These are phyloP conservation scores for Eutypella sp. DNA, from an alignment of 2,329 filamentous ascomycete species.

Conservation along the genomic window DNA sequence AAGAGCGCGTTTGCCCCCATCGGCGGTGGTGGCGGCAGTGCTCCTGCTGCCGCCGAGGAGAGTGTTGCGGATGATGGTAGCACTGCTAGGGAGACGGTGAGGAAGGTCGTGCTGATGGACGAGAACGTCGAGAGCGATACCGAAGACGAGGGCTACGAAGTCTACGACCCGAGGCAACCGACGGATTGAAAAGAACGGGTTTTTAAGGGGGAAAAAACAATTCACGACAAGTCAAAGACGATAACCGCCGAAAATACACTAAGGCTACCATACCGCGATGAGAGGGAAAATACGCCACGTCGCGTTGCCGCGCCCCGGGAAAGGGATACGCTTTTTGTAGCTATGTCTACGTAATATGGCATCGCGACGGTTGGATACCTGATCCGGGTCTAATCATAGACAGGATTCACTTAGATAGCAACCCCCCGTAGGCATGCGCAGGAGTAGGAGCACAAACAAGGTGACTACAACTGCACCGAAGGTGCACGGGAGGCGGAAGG, in stretches of 20 bases:
- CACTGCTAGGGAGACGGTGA: constrained; percentile 31
- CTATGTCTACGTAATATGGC: too few relatives aligned
- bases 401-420: too few relatives aligned
- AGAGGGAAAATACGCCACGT: not conserved
- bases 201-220: too few relatives aligned
- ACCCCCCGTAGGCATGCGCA: too few relatives aligned
- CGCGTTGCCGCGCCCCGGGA: not conserved
- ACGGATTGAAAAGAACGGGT: constrained; percentile 45
- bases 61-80: constrained; percentile 26
- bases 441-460: too few relatives aligned
- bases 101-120: constrained; percentile 20
- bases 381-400: too few relatives aligned
- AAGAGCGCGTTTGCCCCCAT: constrained; percentile 67
- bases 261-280: too few relatives aligned
- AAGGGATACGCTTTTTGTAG: too few relatives aligned
- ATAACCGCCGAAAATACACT: too few relatives aligned
- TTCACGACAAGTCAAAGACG: not conserved
- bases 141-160: constrained; percentile 67
- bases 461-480: too few relatives aligned
- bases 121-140: constrained; percentile 53
- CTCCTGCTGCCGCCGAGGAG: constrained; percentile 34
- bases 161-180: constrained; percentile 57
- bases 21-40: constrained; percentile 26
- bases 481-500: too few relatives aligned
- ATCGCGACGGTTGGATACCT: too few relatives aligned